Percentiles rank a stretch among this genome's conserved stretches.
Conservation (phyloP, 1,284 basidiomycete genomes). For the Malassezia sympodialis region DNA sequence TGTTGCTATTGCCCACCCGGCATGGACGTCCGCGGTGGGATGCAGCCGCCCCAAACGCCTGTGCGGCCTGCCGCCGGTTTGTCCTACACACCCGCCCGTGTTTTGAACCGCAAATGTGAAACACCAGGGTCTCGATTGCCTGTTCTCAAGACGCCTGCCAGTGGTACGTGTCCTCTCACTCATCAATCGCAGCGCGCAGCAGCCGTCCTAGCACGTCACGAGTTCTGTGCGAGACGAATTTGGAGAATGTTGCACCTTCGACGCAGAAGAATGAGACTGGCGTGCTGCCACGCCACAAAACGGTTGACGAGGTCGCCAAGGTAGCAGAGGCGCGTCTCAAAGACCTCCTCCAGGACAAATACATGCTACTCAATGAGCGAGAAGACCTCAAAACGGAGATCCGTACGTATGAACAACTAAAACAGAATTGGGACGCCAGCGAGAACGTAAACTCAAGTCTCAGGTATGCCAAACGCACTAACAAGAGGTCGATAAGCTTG, state of each 20-base stretch:
- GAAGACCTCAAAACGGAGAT: constrained; percentile 13
- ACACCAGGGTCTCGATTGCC: constrained; percentile 10
- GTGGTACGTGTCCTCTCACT: not conserved
- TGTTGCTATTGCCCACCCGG: not conserved
- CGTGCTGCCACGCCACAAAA: constrained; percentile 1
- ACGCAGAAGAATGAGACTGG: not conserved
- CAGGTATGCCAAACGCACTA: not conserved
- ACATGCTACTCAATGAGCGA: constrained; percentile 12
- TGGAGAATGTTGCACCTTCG: constrained; percentile 2
- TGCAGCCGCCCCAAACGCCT: not conserved
- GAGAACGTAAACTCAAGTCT: constrained; percentile 11
- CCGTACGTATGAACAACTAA: constrained; percentile 5
- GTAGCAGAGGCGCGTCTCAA: constrained; percentile 2
- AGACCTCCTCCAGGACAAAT: constrained; percentile 12
- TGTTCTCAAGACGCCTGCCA: constrained; percentile 1
- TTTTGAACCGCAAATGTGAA: not conserved
- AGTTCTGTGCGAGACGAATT: not conserved
- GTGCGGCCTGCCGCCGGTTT: not conserved
- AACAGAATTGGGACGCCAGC: constrained; percentile 14
- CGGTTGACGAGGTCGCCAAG: constrained; percentile 3
- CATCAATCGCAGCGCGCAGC: not conserved
- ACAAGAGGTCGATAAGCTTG: constrained; percentile 13
- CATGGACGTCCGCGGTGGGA: not conserved
- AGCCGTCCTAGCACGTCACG: constrained; percentile 4
- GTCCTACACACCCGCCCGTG: not conserved